Evolutionary conservation across 2,329 filamentous ascomycete species (phyloP).

Genomic region (Curvularia eragrostidis): DNA sequence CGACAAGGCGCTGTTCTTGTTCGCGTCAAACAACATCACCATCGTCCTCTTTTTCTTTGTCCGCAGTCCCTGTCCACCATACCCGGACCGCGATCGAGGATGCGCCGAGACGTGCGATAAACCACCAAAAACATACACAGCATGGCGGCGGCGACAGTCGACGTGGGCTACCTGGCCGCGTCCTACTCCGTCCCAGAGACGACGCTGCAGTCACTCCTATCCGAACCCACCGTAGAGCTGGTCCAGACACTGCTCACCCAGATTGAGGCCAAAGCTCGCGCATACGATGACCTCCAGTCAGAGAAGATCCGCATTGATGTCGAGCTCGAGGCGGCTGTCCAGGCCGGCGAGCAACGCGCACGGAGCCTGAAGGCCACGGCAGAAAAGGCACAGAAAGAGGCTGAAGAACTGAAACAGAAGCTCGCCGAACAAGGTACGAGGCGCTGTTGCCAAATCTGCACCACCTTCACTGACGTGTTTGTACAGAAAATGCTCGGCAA

Average conservation of each 20-base stretch:
- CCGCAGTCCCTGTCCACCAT: conserved; percentile 19
- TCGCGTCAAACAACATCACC: conserved; percentile 18
- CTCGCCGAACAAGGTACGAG: conserved; percentile 79
- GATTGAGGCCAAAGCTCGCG: conserved; percentile 78
- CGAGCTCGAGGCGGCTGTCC: conserved; percentile 88
- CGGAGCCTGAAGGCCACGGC: conserved; percentile 81
- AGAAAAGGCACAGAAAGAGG: conserved; percentile 83
- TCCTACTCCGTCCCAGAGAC: conserved; percentile 73
- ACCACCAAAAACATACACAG: conserved; percentile 24
- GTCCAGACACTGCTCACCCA: conserved; percentile 76
- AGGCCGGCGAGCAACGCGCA: conserved; percentile 80
- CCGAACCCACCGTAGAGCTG: conserved; percentile 77
- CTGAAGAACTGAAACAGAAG: conserved; percentile 80
- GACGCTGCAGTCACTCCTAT: conserved; percentile 66
- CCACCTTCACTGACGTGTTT: conserved; percentile 19
- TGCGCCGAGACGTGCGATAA: conserved; percentile 31
- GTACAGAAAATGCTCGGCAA: conserved; percentile 75
- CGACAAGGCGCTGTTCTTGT: conserved; percentile 22
- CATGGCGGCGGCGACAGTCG: conserved; percentile 67
- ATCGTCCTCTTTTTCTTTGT: conserved; percentile 35
- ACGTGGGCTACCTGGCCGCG: conserved; percentile 75
- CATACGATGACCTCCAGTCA: conserved; percentile 80
- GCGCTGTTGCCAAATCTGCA: conserved; percentile 1
- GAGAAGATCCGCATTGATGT: conserved; percentile 91
- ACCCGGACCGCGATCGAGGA: conserved; percentile 12